A percentile compares a stretch with the other conserved stretches of the same genome.
Evolutionary conservation across 192 early-diverging fungal genomes (phyloP).

Genomic region (Podila minutissima): DNA sequence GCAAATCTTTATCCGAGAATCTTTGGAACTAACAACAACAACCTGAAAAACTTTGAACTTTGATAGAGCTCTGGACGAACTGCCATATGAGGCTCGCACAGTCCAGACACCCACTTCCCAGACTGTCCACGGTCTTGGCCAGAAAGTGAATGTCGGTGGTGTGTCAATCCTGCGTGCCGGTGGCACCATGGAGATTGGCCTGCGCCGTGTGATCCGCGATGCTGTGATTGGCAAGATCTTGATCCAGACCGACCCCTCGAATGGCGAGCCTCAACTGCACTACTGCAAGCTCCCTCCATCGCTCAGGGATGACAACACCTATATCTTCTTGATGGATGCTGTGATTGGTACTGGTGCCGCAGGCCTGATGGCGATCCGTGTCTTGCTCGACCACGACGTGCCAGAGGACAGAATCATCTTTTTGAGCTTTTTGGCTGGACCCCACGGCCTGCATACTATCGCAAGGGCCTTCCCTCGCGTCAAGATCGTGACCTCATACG

Average conservation of each 20-base stretch:
- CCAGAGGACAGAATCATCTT: conserved; percentile 89
- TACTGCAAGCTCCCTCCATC: conserved; percentile 83
- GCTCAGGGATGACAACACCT: conserved; percentile 11
- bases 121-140: conserved; percentile 59
- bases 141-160: conserved; percentile 62
- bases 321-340: conserved; percentile 72
- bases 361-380: conserved; percentile 95
- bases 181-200: conserved; percentile 89
- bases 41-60: not conserved
- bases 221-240: conserved; percentile 90
- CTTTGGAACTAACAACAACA: not conserved
- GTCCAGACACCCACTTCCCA: conserved; percentile 71
- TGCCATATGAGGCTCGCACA: conserved; percentile 56
- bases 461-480: conserved; percentile 85
- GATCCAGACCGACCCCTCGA: conserved; percentile 82
- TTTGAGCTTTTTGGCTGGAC: conserved; percentile 81
- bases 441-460: conserved; percentile 82
- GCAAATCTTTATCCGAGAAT: too few relatives aligned
- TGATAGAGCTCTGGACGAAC: conserved; percentile 71
- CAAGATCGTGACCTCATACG: conserved; percentile 81
- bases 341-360: conserved; percentile 92
- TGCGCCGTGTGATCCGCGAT: conserved; percentile 83
- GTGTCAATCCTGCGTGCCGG: conserved; percentile 90
- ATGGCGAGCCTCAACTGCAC: conserved; percentile 90
- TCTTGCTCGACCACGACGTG: conserved; percentile 91